These are phyloP conservation scores for Oxytropis ochrocephala DNA, from an alignment of 306 rosid genomes.

Conservation along the genomic window DNA sequence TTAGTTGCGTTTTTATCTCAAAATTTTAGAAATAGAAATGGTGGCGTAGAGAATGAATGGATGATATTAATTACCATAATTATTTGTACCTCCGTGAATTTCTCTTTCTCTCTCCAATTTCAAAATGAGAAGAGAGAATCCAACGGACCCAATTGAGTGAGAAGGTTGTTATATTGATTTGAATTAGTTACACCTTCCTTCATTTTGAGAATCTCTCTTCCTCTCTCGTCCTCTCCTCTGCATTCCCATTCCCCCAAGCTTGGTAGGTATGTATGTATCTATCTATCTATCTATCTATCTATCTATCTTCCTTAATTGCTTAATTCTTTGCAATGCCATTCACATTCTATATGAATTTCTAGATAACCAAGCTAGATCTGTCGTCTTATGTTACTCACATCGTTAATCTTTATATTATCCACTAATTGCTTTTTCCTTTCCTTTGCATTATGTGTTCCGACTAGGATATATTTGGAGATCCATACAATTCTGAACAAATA, in stretches of 20 bases:
- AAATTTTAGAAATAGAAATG: neutral
- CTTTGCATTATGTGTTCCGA: neutral
- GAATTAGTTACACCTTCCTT: neutral
- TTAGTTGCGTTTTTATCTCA: neutral
- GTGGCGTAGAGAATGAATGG: neutral
- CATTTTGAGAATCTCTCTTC: slow-evolving; percentile 16
- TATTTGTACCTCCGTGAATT: slow-evolving; percentile 21
- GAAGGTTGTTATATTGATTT: slow-evolving; percentile 26
- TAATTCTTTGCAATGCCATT: neutral
- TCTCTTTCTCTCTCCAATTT: slow-evolving; percentile 5
- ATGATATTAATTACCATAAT: neutral
- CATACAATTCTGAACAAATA: neutral
- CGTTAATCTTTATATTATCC: neutral
- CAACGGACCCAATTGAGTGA: slow-evolving; percentile 11
- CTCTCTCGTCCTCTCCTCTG: neutral
- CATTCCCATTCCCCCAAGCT: neutral
- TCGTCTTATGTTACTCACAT: neutral
- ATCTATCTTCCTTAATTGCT: neutral
- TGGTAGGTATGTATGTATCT: neutral
- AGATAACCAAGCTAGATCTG: neutral
- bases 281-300: too few relatives aligned
- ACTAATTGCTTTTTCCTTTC: neutral
- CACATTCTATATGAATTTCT: neutral
- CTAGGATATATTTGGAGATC: neutral
- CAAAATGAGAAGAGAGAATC: slow-evolving; percentile 1